Base-by-base conservation (phyloP, 2,329 filamentous ascomycete genomes). In the Lachnellula subtilissima region DNA sequence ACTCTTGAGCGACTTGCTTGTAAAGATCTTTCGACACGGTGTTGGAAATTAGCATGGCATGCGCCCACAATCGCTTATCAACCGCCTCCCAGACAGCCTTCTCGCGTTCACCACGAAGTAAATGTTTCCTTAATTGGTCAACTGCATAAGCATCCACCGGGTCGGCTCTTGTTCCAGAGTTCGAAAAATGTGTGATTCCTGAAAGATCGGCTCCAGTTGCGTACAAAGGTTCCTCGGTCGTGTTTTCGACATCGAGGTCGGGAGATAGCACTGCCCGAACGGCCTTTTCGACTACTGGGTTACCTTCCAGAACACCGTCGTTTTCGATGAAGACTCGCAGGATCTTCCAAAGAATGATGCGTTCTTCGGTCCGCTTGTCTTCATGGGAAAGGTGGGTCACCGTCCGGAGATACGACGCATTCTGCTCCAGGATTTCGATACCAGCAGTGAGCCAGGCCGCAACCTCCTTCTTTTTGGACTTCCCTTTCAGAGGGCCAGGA, bases 381-480 rank as follows among this genome's bases (percentile, higher is more conserved):
- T 82, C 80, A 54, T 80, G 82, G 6, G 78, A 81, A 17, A 80
- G 69, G 35, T 76, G 78, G 35, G 75, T 76, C 68, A 72, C 75
- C 56, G 79, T 78, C 15, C 73, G 74, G 35, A 69, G 54, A 55
- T 69, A 65, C 1, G 61, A 58, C 25, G 62, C 61, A 53, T 73
- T 78, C 65, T 78, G 81, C 68, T 95, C 89, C 37, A 97, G 74
- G 0, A 76, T 75, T 39, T 89, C 86, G 54, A 97, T 93, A 52
- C 87, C 90, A 57, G 81, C 76, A 4, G 79, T 82, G 46, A 99
- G 77, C 94, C 95, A 99, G 2, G 83, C 73, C 45, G 92, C 65
- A 0, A 91, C 82, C 53, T 99, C 93, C 75, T 97, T 99, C 78
- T 99, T 99, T 78, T 96, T 97, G 1, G 86, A 85, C 69, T 97